phyloP scores from a whole-genome alignment of 129 eudicot species.

The Flaveria ramosissima region DNA sequence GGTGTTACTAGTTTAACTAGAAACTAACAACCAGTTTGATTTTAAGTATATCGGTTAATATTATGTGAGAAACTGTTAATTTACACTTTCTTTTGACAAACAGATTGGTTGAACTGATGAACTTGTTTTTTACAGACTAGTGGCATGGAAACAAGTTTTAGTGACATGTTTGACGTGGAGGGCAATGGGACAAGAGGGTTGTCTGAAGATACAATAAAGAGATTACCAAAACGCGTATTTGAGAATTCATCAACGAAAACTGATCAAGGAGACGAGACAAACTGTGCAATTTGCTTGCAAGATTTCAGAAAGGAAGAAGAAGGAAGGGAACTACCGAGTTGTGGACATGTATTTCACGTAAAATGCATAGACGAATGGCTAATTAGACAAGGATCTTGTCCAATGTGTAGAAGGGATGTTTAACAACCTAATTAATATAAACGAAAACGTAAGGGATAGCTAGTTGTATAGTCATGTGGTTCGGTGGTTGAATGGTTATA shows the following conservation, averaged over 20 bases:
- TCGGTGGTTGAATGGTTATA: conserved; percentile 7
- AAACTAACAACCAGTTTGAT: not conserved
- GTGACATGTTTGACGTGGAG: conserved; percentile 56
- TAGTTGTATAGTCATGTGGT: not conserved
- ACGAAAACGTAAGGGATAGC: not conserved
- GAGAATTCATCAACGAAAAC: not conserved
- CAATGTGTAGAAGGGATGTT: conserved; percentile 63
- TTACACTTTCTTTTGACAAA: not conserved
- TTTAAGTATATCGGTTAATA: not conserved
- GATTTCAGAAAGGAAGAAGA: conserved; percentile 51
- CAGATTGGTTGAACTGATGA: not conserved
- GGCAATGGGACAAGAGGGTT: conserved; percentile 48
- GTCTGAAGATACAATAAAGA: conserved; percentile 43
- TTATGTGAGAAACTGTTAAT: not conserved
- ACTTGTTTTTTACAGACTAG: conserved; percentile 39
- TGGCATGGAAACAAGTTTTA: conserved; percentile 48
- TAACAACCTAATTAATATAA: conserved; percentile 17
- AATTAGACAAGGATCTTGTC: conserved; percentile 63
- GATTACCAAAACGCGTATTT: conserved; percentile 43
- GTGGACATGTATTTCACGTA: conserved; percentile 61
- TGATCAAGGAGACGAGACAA: not conserved
- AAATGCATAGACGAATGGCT: conserved; percentile 83
- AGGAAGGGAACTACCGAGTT: conserved; percentile 49
- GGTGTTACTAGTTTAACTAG: not conserved
- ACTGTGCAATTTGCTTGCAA: conserved; percentile 63